Evolutionary conservation across 164 flowering plant species (phyloP).

Genomic region (Stephania cephalantha): DNA sequence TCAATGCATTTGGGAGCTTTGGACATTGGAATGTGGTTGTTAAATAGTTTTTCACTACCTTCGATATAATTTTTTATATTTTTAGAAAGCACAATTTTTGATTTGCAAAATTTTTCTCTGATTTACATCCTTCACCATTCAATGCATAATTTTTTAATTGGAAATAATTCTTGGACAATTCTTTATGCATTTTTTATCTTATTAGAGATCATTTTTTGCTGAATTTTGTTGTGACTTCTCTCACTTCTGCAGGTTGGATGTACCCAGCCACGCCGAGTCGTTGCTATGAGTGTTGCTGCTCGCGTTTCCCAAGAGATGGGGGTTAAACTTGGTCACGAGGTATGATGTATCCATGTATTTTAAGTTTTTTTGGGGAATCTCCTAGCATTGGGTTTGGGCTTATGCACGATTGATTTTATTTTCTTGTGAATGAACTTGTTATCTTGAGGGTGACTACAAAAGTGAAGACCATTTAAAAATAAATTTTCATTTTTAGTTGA

Average conservation of each 20-base stretch:
- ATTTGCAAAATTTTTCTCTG: background rate
- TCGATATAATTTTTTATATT: no score
- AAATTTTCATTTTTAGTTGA: background rate
- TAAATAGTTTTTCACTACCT: no score
- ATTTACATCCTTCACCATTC: background rate
- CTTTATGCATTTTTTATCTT: background rate
- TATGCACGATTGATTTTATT: background rate
- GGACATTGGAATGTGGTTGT: no score
- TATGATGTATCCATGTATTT: conserved; percentile 12
- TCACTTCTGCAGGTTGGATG: conserved; percentile 61
- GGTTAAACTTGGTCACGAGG: conserved; percentile 99
- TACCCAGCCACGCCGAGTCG: conserved; percentile 96
- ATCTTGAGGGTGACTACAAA: background rate
- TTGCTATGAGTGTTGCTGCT: conserved; percentile 99
- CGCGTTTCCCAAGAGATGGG: conserved; percentile 99
- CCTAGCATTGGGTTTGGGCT: background rate
- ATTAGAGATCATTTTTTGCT: background rate
- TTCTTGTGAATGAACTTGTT: background rate
- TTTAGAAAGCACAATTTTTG: background rate
- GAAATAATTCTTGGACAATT: background rate
- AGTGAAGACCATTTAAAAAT: background rate
- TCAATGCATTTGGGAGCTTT: no score
- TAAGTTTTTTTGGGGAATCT: no score
- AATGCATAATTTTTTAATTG: background rate
- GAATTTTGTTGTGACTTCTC: background rate